These are phyloP conservation scores for Rhizophagus clarus DNA, from an alignment of 192 early-diverging fungal genomes.

Conservation along the genomic window DNA sequence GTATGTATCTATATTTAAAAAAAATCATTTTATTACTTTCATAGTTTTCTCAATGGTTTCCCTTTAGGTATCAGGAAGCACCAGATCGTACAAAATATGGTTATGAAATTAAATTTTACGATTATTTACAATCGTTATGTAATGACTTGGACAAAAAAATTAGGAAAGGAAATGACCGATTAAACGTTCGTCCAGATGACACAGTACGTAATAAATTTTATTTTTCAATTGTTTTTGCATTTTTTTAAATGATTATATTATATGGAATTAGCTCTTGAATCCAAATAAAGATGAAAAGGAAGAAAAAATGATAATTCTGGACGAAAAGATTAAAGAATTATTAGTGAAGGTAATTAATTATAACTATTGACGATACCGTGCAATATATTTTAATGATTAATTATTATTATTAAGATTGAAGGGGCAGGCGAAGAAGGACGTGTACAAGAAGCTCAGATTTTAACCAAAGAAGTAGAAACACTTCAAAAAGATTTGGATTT, in stretches of 20 bases:
- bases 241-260: neutral
- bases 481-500: slow-evolving; percentile 63
- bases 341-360: slow-evolving; percentile 48
- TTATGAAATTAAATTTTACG: slow-evolving; percentile 76
- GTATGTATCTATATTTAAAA: slow-evolving; percentile 31
- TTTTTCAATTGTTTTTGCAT: neutral
- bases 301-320: slow-evolving; percentile 77
- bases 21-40: neutral
- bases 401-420: slow-evolving; percentile 48
- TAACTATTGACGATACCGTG: neutral
- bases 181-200: slow-evolving; percentile 67
- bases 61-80: slow-evolving; percentile 59
- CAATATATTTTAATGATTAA: neutral
- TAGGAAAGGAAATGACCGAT: slow-evolving; percentile 65
- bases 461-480: slow-evolving; percentile 67
- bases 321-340: slow-evolving; percentile 75
- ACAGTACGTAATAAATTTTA: slow-evolving; percentile 39
- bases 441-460: slow-evolving; percentile 69
- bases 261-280: slow-evolving; percentile 50
- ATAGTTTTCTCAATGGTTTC: neutral
- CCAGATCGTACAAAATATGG: slow-evolving; percentile 68
- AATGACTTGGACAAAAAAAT: slow-evolving; percentile 75
- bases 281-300: slow-evolving; percentile 76
- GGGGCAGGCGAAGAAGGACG: slow-evolving; percentile 74
- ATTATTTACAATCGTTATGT: slow-evolving; percentile 61